Conservation (phyloP, 1,284 basidiomycete genomes). For the Malassezia slooffiae region DNA sequence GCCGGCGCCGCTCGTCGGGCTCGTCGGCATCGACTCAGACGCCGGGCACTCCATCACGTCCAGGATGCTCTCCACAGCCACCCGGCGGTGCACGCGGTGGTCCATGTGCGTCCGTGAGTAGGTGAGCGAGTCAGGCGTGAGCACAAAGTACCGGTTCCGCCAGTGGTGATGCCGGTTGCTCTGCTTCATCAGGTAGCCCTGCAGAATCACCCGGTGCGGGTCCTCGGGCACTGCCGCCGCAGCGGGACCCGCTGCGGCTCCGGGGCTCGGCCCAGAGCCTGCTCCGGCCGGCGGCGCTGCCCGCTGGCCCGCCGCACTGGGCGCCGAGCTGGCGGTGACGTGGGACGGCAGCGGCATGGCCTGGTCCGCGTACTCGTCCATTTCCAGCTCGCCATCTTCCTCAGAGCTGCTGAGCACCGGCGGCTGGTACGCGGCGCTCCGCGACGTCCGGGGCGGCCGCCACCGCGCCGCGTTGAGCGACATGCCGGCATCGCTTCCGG, state of each 20-base stretch:
- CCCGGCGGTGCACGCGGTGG: conserved; percentile 70
- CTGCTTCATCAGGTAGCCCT: conserved; percentile 94
- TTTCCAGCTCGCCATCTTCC: conserved; percentile 37
- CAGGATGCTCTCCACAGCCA: conserved; percentile 71
- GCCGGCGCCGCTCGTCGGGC: too few species aligned
- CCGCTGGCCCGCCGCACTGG: neutral
- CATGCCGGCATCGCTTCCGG: neutral
- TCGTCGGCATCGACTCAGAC: too few species aligned
- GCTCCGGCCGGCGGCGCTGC: conserved; percentile 5
- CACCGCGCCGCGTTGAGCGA: neutral
- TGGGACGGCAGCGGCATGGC: conserved; percentile 38
- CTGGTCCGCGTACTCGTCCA: conserved; percentile 32
- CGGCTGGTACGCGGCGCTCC: neutral
- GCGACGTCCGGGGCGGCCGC: neutral
- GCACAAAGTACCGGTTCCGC: conserved; percentile 61
- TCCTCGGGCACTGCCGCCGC: conserved; percentile 13
- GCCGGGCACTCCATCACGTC: conserved; percentile 72
- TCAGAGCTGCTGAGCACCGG: conserved; percentile 27
- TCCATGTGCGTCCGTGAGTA: conserved; percentile 51
- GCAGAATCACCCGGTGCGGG: conserved; percentile 37
- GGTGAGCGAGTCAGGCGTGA: conserved; percentile 43
- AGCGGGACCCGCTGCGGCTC: conserved; percentile 5
- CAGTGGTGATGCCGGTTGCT: conserved; percentile 82
- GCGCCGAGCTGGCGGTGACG: neutral
- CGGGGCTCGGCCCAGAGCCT: neutral